Conservation (phyloP, 2,329 filamentous ascomycete species). For the Parafenestella ontariensis region DNA sequence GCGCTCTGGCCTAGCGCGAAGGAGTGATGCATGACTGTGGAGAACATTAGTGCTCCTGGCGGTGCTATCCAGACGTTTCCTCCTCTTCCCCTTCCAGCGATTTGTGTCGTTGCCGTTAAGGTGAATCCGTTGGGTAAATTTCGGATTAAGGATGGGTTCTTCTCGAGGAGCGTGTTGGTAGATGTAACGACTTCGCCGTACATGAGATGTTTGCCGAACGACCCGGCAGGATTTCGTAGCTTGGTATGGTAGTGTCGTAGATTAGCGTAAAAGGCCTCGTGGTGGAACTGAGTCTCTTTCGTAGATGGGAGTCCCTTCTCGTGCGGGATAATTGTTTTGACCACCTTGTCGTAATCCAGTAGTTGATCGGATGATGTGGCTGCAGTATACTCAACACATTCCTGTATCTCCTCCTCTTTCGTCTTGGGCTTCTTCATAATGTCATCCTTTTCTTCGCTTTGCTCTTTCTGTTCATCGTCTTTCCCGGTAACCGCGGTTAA, state of each 20-base stretch:
- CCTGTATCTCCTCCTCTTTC: constrained; percentile 37
- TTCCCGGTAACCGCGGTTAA: constrained; percentile 36
- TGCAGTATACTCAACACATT: constrained; percentile 37
- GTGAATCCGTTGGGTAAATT: constrained; percentile 87
- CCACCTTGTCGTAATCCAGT: constrained; percentile 74
- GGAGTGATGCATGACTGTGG: constrained; percentile 84
- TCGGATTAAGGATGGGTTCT: constrained; percentile 81
- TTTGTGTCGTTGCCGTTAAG: constrained; percentile 82
- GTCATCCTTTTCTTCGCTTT: constrained; percentile 22
- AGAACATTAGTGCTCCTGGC: constrained; percentile 84
- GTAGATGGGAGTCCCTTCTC: constrained; percentile 70
- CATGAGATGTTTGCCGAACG: constrained; percentile 79
- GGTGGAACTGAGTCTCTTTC: constrained; percentile 86
- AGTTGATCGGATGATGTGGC: constrained; percentile 62
- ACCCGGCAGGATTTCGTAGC: constrained; percentile 60
- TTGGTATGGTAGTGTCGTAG: constrained; percentile 71
- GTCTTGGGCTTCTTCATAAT: constrained; percentile 32
- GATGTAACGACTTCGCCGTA: constrained; percentile 94
- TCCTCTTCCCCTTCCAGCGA: constrained; percentile 87
- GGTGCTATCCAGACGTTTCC: constrained; percentile 96
- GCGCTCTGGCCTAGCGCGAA: constrained; percentile 73
- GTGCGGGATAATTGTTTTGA: constrained; percentile 78
- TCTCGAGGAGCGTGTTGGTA: constrained; percentile 92
- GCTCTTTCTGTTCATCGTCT: neutral
- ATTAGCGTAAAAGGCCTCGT: constrained; percentile 77